A percentile compares a stretch with the other conserved stretches of the same genome.
Conservation (phyloP, 2,329 filamentous ascomycete species). For the Fusarium pseudocircinatum region DNA sequence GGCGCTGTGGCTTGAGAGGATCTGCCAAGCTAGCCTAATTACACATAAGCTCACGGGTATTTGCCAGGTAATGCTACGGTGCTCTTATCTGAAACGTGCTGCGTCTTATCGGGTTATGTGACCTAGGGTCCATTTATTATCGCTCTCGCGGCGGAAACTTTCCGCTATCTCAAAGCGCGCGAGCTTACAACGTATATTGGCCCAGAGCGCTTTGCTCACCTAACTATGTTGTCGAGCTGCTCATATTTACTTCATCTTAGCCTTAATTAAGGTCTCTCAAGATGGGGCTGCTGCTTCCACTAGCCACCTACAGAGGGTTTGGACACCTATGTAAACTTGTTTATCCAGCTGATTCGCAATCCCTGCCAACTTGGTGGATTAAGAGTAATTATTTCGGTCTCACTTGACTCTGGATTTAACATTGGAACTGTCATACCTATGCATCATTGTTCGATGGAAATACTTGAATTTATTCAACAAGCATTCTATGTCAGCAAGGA, state of each 20-base stretch:
- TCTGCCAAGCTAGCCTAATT: not conserved
- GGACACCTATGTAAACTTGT: no score
- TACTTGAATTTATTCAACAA: no score
- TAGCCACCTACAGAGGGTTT: not conserved
- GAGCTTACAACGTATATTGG: not conserved
- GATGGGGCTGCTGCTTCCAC: not conserved
- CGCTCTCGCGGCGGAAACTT: no score
- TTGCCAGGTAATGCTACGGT: not conserved
- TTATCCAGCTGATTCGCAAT: no score
- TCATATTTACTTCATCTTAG: no score
- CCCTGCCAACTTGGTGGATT: not conserved
- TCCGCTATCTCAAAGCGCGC: not conserved
- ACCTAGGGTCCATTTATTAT: not conserved
- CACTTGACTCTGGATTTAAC: accelerated
- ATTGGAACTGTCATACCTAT: no score
- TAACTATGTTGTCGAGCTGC: not conserved
- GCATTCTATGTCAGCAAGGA: accelerated
- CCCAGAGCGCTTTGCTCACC: not conserved
- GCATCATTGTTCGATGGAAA: no score
- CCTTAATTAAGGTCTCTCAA: not conserved
- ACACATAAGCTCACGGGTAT: not conserved
- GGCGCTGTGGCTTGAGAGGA: not conserved
- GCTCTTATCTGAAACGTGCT: not conserved
- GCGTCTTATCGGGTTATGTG: not conserved
- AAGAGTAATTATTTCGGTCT: not conserved